Evolutionary conservation across 2,329 filamentous ascomycete species (phyloP), one percentile per base, ranked within the genome.

Genomic region (Pseudogymnoascus sp.): DNA sequence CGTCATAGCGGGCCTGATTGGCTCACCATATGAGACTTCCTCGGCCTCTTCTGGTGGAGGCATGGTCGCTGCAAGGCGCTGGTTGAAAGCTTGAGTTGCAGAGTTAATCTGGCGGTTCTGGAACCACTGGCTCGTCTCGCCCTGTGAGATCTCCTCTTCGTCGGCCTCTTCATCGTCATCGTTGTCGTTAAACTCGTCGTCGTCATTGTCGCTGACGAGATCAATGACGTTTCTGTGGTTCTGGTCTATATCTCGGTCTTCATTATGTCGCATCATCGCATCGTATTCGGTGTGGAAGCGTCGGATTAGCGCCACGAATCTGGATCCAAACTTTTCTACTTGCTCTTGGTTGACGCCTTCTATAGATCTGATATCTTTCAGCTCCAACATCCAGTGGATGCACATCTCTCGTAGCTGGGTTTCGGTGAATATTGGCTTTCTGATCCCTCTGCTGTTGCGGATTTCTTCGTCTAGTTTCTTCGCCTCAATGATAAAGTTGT

Each of bases 351-450:
- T 81, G 64, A 93, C 87, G 8, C 82, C 83, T 0, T 80, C 80
- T 59, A 93, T 88, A 7, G 75, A 74, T 34, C 75, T 77, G 85
- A 95, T 89, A 63, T 85, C 77, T 14, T 83, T 80, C 8, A 84
- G 69, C 7, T 79, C 84, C 6, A 77, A 79, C 0, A 89, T 89
- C 79, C 89, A 88, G 36, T 79, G 75, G 60, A 91, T 84, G 11
- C 84, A 87, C 88, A 95, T 93, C 68, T 88, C 83, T 37, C 87
- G 84, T 60, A 92, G 81, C 12, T 90, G 80, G 21, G 79, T 80
- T 65, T 91, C 87, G 0, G 85, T 86, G 71, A 95, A 95, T 0
- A 88, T 77, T 2, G 81, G 80, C 3, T 82, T 80, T 7, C 84
- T 81, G 34, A 88, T 74, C 3, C 79, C 77, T 60, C 84, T 83